Percentiles rank a stretch among this genome's conserved stretches.
Evolutionary conservation across 2,329 filamentous ascomycete species (phyloP).

Genomic region (Microsporum ferrugineum): DNA sequence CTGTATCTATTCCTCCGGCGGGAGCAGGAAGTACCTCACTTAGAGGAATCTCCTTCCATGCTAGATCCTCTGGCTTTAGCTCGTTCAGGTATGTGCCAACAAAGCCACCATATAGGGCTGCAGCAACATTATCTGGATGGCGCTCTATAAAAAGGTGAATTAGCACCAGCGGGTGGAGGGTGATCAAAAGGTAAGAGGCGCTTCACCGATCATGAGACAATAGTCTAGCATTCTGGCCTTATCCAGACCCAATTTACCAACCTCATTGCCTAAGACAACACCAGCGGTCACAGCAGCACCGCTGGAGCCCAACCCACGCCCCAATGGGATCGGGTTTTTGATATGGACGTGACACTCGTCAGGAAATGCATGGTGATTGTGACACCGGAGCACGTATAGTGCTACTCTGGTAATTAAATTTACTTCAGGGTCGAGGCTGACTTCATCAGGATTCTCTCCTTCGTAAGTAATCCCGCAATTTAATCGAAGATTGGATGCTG

Average conservation of each 20-base stretch:
- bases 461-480: constrained; percentile 91
- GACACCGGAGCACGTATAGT: constrained; percentile 86
- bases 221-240: constrained; percentile 85
- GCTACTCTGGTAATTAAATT: constrained; percentile 93
- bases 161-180: neutral
- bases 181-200: neutral
- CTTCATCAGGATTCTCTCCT: constrained; percentile 59
- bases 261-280: constrained; percentile 83
- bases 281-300: constrained; percentile 92
- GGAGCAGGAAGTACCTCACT: constrained; percentile 86
- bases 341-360: constrained; percentile 83
- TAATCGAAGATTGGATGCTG: constrained; percentile 49
- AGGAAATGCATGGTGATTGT: constrained; percentile 76
- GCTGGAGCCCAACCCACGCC: constrained; percentile 85
- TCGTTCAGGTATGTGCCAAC: constrained; percentile 95
- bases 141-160: constrained; percentile 41
- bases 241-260: constrained; percentile 64
- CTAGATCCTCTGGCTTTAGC: constrained; percentile 75
- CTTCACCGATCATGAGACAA: constrained; percentile 81
- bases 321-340: constrained; percentile 87
- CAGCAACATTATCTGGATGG: constrained; percentile 89
- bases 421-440: constrained; percentile 69
- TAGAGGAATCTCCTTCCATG: constrained; percentile 83
- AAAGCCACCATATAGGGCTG: constrained; percentile 89
- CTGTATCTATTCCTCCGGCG: constrained; percentile 83